Percentiles rank a stretch among this genome's conserved stretches.
These are phyloP conservation scores for Nicotiana obtusifolia DNA, from an alignment of 257 asterid species.

Conservation along the genomic window DNA sequence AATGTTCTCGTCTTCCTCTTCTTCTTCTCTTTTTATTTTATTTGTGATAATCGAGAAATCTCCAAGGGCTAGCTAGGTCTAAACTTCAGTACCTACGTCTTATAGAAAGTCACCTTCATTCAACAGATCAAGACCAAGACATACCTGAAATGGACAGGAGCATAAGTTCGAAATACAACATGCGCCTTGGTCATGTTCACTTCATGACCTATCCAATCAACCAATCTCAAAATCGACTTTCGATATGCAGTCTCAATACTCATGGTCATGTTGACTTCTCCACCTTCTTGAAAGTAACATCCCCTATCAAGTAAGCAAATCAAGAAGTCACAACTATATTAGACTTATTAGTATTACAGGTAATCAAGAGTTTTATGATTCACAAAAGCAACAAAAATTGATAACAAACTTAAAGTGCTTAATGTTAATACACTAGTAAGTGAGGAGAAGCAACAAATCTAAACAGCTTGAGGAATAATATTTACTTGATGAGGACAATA, in stretches of 20 bases:
- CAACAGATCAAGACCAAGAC: background rate
- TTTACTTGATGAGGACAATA: background rate
- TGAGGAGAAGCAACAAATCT: background rate
- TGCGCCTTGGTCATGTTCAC: constrained; percentile 14
- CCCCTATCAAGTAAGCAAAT: constrained; percentile 6
- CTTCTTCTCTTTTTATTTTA: background rate
- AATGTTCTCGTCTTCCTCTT: background rate
- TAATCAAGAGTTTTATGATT: background rate
- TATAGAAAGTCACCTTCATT: background rate
- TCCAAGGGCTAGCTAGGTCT: background rate
- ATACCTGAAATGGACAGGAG: constrained; percentile 26
- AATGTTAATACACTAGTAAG: background rate
- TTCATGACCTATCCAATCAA: constrained; percentile 21
- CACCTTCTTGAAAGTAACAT: constrained; percentile 20
- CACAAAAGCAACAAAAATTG: background rate
- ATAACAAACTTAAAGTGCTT: background rate
- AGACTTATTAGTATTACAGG: background rate
- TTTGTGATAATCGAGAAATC: background rate
- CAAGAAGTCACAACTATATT: background rate
- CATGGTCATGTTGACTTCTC: constrained; percentile 14
- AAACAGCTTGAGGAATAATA: background rate
- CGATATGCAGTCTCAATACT: constrained; percentile 9
- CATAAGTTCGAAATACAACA: constrained; percentile 18
- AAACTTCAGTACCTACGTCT: background rate
- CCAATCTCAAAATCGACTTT: constrained; percentile 9